A percentile compares a stretch with the other conserved stretches of the same genome.
phyloP scores from a whole-genome alignment of 306 rosid species.

The Vicia faba region DNA sequence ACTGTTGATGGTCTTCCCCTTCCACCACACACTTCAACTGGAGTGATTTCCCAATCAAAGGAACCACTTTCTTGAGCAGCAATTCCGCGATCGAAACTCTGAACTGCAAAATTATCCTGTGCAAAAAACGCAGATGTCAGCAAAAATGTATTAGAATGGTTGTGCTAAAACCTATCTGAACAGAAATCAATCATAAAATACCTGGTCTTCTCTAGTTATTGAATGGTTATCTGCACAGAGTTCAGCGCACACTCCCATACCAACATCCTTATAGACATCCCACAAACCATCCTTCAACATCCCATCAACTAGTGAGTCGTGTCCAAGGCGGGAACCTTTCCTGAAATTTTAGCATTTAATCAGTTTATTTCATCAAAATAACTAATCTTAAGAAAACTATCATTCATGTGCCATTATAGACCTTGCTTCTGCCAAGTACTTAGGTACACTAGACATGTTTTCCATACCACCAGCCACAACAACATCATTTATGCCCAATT shows the following conservation, averaged over 20 bases:
- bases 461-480: slow-evolving; percentile 99
- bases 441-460: slow-evolving; percentile 94
- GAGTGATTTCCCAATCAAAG: slow-evolving; percentile 90
- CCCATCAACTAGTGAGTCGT: slow-evolving; percentile 96
- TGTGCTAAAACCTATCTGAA: slow-evolving; percentile 11
- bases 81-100: slow-evolving; percentile 95
- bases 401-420: slow-evolving; percentile 38
- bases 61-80: slow-evolving; percentile 78
- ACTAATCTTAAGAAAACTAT: slow-evolving; percentile 21
- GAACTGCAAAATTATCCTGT: slow-evolving; percentile 80
- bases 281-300: slow-evolving; percentile 95
- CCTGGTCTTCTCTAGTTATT: slow-evolving; percentile 88
- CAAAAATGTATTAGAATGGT: slow-evolving; percentile 11
- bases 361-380: slow-evolving; percentile 35
- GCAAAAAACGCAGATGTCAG: slow-evolving; percentile 36
- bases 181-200: slow-evolving; percentile 35
- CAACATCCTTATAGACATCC: slow-evolving; percentile 87
- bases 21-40: slow-evolving; percentile 97
- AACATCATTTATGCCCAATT: slow-evolving; percentile 86
- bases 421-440: slow-evolving; percentile 98
- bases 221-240: slow-evolving; percentile 86
- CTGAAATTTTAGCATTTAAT: slow-evolving; percentile 58
- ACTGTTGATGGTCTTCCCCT: slow-evolving; percentile 86
- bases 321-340: slow-evolving; percentile 98
- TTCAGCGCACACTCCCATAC: slow-evolving; percentile 97